Percentiles rank a stretch among this genome's conserved stretches.
Conservation (phyloP, 2,329 filamentous ascomycete genomes). For the Arthrobotrys sphaeroides region DNA sequence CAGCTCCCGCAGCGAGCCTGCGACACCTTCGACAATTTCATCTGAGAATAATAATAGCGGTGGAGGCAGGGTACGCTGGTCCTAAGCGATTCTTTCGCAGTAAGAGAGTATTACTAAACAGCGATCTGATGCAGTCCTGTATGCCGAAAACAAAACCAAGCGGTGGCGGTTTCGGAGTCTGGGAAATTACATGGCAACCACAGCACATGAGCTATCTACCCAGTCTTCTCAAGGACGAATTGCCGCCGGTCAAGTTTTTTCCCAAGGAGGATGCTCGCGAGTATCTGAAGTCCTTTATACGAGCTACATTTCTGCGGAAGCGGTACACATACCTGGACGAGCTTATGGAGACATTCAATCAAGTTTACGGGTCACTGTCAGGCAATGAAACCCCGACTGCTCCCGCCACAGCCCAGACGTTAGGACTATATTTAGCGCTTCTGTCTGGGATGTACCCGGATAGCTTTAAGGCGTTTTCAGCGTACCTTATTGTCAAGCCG, state of each 20-base stretch:
- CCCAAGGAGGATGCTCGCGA: slow-evolving; percentile 32
- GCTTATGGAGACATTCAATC: slow-evolving; percentile 46
- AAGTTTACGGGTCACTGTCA: slow-evolving; percentile 23
- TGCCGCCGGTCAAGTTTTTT: slow-evolving; percentile 45
- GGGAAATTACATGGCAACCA: slow-evolving; percentile 47
- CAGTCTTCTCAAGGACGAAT: slow-evolving; percentile 33
- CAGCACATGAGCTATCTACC: slow-evolving; percentile 36
- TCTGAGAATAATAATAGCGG: slow-evolving; percentile 19
- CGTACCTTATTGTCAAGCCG: slow-evolving; percentile 43
- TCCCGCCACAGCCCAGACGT: slow-evolving; percentile 28
- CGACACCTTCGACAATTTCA: slow-evolving; percentile 31
- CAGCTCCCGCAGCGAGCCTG: slow-evolving; percentile 48
- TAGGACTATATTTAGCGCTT: slow-evolving; percentile 45
- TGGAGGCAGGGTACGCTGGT: not conserved
- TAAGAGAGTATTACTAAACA: not conserved
- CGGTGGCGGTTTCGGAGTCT: slow-evolving; percentile 27
- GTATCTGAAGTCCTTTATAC: slow-evolving; percentile 22
- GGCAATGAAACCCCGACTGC: slow-evolving; percentile 29
- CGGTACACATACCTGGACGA: slow-evolving; percentile 43
- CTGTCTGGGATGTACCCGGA: slow-evolving; percentile 48
- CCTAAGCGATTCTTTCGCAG: not conserved
- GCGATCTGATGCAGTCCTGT: slow-evolving; percentile 1
- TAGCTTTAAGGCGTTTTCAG: slow-evolving; percentile 43
- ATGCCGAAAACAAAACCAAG: slow-evolving; percentile 15
- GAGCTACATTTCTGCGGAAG: slow-evolving; percentile 26